Percentiles rank a stretch among this genome's conserved stretches.
Evolutionary conservation across 2,329 filamentous ascomycete species (phyloP).

Genomic region (Botryotinia calthae): DNA sequence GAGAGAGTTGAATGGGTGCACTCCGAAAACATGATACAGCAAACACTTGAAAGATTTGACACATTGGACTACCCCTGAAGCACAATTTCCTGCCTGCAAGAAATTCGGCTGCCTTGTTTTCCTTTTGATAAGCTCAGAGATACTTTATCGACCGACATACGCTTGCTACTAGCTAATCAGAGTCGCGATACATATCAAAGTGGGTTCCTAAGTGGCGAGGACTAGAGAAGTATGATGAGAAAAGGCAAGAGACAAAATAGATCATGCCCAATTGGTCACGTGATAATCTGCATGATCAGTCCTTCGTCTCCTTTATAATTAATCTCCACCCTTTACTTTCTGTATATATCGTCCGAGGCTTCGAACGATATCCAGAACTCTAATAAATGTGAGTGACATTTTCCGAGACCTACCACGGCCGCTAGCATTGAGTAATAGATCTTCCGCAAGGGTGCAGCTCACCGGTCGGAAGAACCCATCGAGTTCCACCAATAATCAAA

Average conservation of each 20-base stretch:
- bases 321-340: not conserved
- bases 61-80: not conserved
- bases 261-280: not conserved
- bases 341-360: not conserved
- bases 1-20: not conserved
- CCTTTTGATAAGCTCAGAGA: not conserved
- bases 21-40: not conserved
- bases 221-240: not conserved
- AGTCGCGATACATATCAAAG: not conserved
- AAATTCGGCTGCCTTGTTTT: not conserved
- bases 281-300: not conserved
- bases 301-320: not conserved
- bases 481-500: slow-evolving; percentile 13
- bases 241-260: not conserved
- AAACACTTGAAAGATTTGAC: slow-evolving; percentile 6
- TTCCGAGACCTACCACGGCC: not conserved
- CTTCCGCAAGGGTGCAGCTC: not conserved
- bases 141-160: not conserved
- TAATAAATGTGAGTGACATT: not conserved
- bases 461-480: not conserved
- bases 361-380: not conserved
- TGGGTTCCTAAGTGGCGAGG: not conserved
- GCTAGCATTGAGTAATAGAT: not conserved
- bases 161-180: not conserved
- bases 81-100: not conserved